Conservation (phyloP, 1,284 basidiomycete species). For the Tylopilus microsporus region DNA sequence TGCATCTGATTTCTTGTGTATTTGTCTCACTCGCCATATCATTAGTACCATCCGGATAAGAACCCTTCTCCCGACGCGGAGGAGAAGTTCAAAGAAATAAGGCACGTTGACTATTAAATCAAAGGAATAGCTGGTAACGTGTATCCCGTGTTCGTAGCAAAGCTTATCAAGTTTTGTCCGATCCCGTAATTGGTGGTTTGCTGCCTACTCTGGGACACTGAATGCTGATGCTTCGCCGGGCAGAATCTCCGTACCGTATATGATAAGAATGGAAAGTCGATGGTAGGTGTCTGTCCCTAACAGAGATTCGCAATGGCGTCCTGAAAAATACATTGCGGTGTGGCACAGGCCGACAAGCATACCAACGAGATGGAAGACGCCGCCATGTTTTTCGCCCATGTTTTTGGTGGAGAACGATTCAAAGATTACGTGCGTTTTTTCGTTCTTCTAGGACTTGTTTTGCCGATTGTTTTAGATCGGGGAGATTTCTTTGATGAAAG, state of each 20-base stretch:
- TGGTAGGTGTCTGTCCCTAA: constrained; percentile 46
- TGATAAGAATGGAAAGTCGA: constrained; percentile 90
- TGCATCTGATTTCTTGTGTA: background rate
- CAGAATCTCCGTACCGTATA: constrained; percentile 87
- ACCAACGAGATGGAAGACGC: constrained; percentile 78
- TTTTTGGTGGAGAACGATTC: constrained; percentile 88
- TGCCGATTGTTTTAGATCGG: constrained; percentile 60
- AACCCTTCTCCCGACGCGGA: constrained; percentile 84
- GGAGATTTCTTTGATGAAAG: constrained; percentile 89
- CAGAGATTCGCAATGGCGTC: constrained; percentile 5
- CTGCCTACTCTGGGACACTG: constrained; percentile 8
- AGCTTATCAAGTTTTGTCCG: constrained; percentile 85
- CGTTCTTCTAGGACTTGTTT: background rate
- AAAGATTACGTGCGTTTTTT: constrained; percentile 68
- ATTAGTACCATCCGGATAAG: constrained; percentile 91
- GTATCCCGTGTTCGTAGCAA: constrained; percentile 51
- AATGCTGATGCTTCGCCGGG: constrained; percentile 22
- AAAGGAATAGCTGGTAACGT: constrained; percentile 24
- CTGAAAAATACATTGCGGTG: background rate
- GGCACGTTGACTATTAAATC: constrained; percentile 42
- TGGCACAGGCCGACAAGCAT: constrained; percentile 61
- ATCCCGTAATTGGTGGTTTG: constrained; percentile 54
- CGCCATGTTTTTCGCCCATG: constrained; percentile 85
- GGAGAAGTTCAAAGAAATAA: constrained; percentile 92
- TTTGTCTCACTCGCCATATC: background rate